Conservation (phyloP, 2,329 filamentous ascomycete genomes). For the Immersiporthe knoxdaviesiana region DNA sequence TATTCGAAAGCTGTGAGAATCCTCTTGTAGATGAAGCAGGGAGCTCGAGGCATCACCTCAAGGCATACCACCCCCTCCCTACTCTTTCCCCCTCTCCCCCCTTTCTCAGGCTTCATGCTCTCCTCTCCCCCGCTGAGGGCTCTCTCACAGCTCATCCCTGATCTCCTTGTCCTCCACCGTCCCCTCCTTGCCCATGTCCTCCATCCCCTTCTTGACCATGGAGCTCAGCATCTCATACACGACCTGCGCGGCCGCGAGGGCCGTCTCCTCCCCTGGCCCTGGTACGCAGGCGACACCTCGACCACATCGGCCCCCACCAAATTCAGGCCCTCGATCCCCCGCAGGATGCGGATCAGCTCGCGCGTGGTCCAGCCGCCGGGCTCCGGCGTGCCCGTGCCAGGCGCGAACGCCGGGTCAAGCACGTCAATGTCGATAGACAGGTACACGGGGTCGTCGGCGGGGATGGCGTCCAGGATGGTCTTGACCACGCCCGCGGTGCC, state of each 20-base stretch:
- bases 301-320: constrained; percentile 89
- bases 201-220: constrained; percentile 56
- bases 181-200: constrained; percentile 42
- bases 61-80: too few relatives aligned
- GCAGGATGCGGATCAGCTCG: constrained; percentile 81
- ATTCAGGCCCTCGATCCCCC: constrained; percentile 81
- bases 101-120: neutral
- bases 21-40: too few relatives aligned
- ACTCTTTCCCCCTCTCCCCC: neutral
- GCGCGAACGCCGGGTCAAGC: constrained; percentile 42
- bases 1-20: too few relatives aligned
- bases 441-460: constrained; percentile 72
- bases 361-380: constrained; percentile 89
- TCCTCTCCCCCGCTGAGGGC: too few relatives aligned
- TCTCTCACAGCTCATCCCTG: neutral
- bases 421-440: constrained; percentile 43
- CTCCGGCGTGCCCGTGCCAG: constrained; percentile 79
- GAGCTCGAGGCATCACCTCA: too few relatives aligned
- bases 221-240: constrained; percentile 84
- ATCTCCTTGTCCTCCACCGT: constrained; percentile 41
- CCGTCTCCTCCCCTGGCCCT: constrained; percentile 81
- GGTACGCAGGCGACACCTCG: constrained; percentile 85
- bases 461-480: constrained; percentile 71
- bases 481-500: constrained; percentile 72
- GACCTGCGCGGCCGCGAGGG: constrained; percentile 80